Percentiles rank a stretch among this genome's conserved stretches.
phyloP scores from a whole-genome alignment of 192 early-diverging fungal genomes.

The Coemansia sp. region DNA sequence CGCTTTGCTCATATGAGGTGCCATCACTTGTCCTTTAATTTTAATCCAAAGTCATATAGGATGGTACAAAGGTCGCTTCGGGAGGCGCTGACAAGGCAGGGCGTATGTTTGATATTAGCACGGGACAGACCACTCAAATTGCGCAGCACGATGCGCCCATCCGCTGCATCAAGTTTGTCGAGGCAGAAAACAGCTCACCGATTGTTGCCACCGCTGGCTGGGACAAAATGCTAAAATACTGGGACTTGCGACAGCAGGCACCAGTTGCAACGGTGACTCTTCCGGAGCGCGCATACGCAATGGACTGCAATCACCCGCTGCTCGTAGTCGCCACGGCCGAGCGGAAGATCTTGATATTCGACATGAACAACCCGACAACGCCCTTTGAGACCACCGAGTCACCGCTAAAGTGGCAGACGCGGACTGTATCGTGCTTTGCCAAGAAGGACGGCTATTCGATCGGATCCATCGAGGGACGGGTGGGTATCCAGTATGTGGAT shows the following conservation, averaged over 20 bases:
- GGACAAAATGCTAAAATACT: slow-evolving; percentile 98
- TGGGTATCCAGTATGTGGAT: slow-evolving; percentile 91
- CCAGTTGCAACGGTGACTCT: slow-evolving; percentile 76
- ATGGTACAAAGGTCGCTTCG: slow-evolving; percentile 88
- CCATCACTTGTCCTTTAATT: background rate
- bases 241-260: slow-evolving; percentile 83
- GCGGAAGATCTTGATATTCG: slow-evolving; percentile 78
- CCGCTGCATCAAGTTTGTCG: slow-evolving; percentile 76
- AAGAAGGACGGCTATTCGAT: slow-evolving; percentile 83
- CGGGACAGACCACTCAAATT: slow-evolving; percentile 81
- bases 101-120: slow-evolving; percentile 81
- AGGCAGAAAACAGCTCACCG: slow-evolving; percentile 61
- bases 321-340: slow-evolving; percentile 95
- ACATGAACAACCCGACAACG: slow-evolving; percentile 75
- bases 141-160: slow-evolving; percentile 93
- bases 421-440: slow-evolving; percentile 80
- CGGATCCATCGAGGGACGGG: slow-evolving; percentile 93
- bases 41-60: slow-evolving; percentile 56
- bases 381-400: slow-evolving; percentile 70
- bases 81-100: slow-evolving; percentile 91
- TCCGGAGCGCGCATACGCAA: slow-evolving; percentile 88
- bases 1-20: background rate
- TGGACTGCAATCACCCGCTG: slow-evolving; percentile 82
- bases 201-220: slow-evolving; percentile 90
- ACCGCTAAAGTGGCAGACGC: slow-evolving; percentile 65